phyloP scores from a whole-genome alignment of 192 early-diverging fungal species.

The Umbelopsis sp. region DNA sequence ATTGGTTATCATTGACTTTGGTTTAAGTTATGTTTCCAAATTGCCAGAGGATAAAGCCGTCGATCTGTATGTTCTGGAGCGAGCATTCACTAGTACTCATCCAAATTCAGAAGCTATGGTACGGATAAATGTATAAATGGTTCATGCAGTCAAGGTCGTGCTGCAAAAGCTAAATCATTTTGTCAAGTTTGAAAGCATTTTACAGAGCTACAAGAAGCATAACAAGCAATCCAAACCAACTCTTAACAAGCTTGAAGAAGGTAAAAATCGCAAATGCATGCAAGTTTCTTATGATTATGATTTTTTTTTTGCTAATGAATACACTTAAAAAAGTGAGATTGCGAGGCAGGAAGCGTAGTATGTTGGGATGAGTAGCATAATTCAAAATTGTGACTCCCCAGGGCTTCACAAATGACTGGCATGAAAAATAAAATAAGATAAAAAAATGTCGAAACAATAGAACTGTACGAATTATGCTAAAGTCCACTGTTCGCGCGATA shows the following conservation, averaged over 20 bases:
- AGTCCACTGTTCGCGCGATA: background rate
- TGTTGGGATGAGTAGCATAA: conserved; percentile 60
- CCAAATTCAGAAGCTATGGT: conserved; percentile 81
- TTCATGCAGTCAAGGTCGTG: background rate
- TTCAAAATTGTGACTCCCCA: too few species aligned
- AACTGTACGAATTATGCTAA: background rate
- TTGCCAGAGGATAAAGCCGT: conserved; percentile 96
- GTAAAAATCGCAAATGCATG: conserved; percentile 42
- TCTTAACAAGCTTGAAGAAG: conserved; percentile 78
- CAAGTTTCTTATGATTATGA: background rate
- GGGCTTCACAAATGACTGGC: too few species aligned
- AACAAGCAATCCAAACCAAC: conserved; percentile 63
- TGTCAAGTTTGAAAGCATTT: conserved; percentile 70
- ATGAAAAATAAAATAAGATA: too few species aligned
- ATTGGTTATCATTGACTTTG: conserved; percentile 92
- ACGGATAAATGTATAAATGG: conserved; percentile 24
- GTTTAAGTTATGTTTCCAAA: conserved; percentile 82
- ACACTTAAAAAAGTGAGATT: conserved; percentile 56
- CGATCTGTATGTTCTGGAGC: conserved; percentile 98
- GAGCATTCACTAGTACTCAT: conserved; percentile 92
- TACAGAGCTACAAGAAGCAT: conserved; percentile 63
- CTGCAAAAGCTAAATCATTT: conserved; percentile 3
- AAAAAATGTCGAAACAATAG: too few species aligned
- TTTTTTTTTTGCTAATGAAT: background rate
- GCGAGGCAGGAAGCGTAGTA: conserved; percentile 82